These are phyloP conservation scores for Elsinoe ampelina DNA, from an alignment of 2,329 filamentous ascomycete species.

Conservation along the genomic window DNA sequence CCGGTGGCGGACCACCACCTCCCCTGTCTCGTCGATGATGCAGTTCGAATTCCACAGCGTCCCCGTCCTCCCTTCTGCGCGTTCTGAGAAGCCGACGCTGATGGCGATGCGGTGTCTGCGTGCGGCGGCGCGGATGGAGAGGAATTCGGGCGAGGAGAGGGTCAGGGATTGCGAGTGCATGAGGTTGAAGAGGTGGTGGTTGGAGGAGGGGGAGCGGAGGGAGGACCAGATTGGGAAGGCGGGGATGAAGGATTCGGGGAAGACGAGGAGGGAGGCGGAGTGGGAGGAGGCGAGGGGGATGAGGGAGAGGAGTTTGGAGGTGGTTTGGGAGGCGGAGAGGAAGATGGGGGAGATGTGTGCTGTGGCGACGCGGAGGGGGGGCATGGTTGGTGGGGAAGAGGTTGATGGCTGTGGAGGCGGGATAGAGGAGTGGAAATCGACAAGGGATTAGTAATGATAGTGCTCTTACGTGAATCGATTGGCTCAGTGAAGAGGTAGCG, in stretches of 20 bases:
- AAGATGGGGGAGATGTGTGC: slow-evolving; percentile 36
- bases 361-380: slow-evolving; percentile 20
- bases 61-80: slow-evolving; percentile 34
- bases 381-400: not conserved
- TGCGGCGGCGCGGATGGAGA: slow-evolving; percentile 32
- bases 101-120: slow-evolving; percentile 32
- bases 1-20: slow-evolving; percentile 43
- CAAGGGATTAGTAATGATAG: too few relatives aligned
- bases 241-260: slow-evolving; percentile 46
- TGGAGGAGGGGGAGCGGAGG: slow-evolving; percentile 37
- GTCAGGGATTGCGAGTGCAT: slow-evolving; percentile 39
- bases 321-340: slow-evolving; percentile 38
- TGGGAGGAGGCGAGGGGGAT: slow-evolving; percentile 38
- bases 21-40: slow-evolving; percentile 36
- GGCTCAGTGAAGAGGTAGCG: too few relatives aligned
- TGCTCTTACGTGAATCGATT: too few relatives aligned
- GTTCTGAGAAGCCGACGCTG: slow-evolving; percentile 45
- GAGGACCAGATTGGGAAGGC: slow-evolving; percentile 47
- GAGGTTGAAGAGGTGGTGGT: slow-evolving; percentile 42
- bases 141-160: slow-evolving; percentile 39
- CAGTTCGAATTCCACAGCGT: slow-evolving; percentile 46
- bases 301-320: slow-evolving; percentile 37
- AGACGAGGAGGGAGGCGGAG: slow-evolving; percentile 42
- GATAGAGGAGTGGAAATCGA: too few relatives aligned
- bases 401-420: not conserved